phyloP scores from a whole-genome alignment of 139 green algal genomes.

The Chlorella sp. region DNA sequence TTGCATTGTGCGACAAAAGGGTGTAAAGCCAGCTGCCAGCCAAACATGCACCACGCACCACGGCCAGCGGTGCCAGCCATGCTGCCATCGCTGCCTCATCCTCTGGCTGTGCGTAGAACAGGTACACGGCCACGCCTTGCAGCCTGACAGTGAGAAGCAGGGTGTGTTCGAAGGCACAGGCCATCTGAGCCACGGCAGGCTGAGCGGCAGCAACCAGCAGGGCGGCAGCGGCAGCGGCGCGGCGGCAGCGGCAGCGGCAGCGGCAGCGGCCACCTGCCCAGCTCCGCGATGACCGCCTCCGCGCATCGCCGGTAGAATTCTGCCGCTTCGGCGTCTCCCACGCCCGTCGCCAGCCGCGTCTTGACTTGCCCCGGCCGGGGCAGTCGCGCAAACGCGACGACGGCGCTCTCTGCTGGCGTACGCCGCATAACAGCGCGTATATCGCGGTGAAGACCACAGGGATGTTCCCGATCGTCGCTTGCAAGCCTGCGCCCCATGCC shows the following conservation, averaged over 20 bases:
- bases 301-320: slow-evolving; percentile 70
- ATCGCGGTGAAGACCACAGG: too few species aligned
- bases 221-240: too few species aligned
- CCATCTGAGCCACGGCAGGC: too few species aligned
- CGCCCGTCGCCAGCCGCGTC: slow-evolving; percentile 67
- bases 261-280: slow-evolving; percentile 42
- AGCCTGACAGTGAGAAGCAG: neutral
- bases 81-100: slow-evolving; percentile 44
- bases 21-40: too few species aligned
- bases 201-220: too few species aligned
- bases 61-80: slow-evolving; percentile 40
- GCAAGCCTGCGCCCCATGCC: too few species aligned
- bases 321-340: slow-evolving; percentile 56
- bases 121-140: neutral
- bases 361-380: slow-evolving; percentile 72
- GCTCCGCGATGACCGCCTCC: slow-evolving; percentile 51
- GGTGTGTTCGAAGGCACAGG: too few species aligned
- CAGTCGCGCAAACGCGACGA: slow-evolving; percentile 67
- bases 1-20: too few species aligned
- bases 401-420: neutral
- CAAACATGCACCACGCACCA: too few species aligned
- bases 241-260: too few species aligned
- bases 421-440: neutral
- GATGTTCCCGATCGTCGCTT: too few species aligned
- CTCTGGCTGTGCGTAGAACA: slow-evolving; percentile 58